A percentile compares a stretch with the other conserved stretches of the same genome.
phyloP scores from a whole-genome alignment of 768 basidiomycete genomes.

The Nidularia sp. region DNA sequence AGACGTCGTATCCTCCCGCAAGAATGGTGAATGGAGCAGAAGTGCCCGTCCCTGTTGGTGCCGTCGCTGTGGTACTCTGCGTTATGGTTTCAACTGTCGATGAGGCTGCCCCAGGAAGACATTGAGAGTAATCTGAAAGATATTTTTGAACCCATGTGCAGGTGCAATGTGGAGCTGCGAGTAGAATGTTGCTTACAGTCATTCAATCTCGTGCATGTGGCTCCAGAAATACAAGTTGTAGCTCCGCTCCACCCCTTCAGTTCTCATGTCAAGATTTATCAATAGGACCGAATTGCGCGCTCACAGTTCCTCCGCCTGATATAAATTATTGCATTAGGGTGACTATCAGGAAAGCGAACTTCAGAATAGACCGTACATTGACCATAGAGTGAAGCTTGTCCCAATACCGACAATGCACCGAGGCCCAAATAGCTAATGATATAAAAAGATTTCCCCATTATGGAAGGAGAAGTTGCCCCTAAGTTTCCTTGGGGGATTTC shows the following conservation, averaged over 20 bases:
- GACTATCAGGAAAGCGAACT: not conserved
- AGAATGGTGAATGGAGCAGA: constrained; percentile 64
- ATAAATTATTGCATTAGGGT: not conserved
- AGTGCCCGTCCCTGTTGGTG: not conserved
- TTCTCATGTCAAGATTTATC: not conserved
- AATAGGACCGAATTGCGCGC: not conserved
- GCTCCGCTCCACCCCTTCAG: not conserved
- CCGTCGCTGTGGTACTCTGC: not conserved
- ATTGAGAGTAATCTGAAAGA: not conserved
- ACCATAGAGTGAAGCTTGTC: not conserved
- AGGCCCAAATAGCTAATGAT: not conserved
- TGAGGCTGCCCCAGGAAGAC: not conserved
- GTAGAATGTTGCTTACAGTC: not conserved
- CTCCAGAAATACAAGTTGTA: not conserved
- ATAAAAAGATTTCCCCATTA: not conserved
- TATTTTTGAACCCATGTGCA: not conserved
- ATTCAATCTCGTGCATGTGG: not conserved
- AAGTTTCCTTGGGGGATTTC: too few relatives aligned
- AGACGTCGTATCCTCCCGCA: constrained; percentile 61
- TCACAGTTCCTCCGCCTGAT: not conserved
- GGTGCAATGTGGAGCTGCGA: not conserved
- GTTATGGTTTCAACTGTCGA: not conserved
- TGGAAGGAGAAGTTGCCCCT: too few relatives aligned
- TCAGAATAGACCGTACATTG: not conserved
- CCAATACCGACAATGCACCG: not conserved